Conservation (phyloP, 2,329 filamentous ascomycete genomes). For the Ophiostoma sp. region DNA sequence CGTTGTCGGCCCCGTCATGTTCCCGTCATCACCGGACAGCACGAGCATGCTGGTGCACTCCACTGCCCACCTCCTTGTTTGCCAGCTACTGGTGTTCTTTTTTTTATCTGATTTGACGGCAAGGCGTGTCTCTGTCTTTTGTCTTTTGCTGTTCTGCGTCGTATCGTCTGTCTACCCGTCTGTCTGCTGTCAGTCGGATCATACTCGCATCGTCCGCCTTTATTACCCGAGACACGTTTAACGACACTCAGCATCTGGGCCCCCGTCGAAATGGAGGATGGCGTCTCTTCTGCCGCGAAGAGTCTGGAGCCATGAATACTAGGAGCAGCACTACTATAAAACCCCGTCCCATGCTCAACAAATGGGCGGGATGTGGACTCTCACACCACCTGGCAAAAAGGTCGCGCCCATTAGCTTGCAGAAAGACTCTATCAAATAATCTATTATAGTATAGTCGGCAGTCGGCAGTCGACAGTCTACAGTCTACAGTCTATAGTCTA, state of each 20-base stretch:
- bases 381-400: conserved; percentile 3
- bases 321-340: background rate
- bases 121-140: background rate
- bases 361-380: background rate
- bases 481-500: too few relatives aligned
- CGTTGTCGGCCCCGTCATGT: background rate
- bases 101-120: background rate
- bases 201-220: background rate
- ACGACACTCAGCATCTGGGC: background rate
- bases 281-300: background rate
- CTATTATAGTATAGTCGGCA: background rate
- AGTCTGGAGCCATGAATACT: background rate
- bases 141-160: background rate
- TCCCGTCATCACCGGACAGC: background rate
- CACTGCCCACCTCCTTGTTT: too few relatives aligned
- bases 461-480: background rate
- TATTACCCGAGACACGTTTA: background rate
- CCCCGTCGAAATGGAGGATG: too few relatives aligned
- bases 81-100: too few relatives aligned
- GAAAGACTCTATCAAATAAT: background rate
- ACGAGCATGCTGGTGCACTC: background rate
- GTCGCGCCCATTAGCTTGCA: background rate
- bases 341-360: background rate
- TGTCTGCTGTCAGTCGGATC: background rate
- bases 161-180: background rate